Evolutionary conservation across 805 yeast genomes (phyloP), one percentile per base, ranked within the genome.

Genomic region (Blastobotrys parvus): DNA sequence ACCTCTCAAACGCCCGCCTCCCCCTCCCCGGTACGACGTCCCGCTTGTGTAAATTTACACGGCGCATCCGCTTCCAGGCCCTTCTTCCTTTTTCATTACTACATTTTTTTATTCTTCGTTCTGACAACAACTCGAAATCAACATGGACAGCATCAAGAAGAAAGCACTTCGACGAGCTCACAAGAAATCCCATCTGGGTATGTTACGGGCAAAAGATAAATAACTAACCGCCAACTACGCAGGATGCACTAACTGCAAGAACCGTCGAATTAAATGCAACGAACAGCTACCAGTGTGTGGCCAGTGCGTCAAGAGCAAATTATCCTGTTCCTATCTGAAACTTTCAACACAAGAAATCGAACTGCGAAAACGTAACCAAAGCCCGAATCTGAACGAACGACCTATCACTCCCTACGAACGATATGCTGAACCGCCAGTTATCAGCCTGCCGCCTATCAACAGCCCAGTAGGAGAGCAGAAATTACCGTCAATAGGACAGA

Each of bases 221-320:
- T 13, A 25, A 25, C 29, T 25, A 25, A 25, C 29, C 11, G 10
- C 11, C n/a, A n/a, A n/a, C n/a, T n/a, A n/a, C 54, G 57, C 74
- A 41, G 90, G 92, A n/a, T 82, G 92, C 61, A 77, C 75, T 2
- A 77, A 79, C 17, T 78, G 85, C 59, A 78, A 78, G 53, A 65
- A 69, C 39, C 68, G 84, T 33, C 65, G 82, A 32, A 75, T 78
- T 55, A 79, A 78, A 51, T 78, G 85, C 58, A 82, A 79, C 58
- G 85, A 79, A 57, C 62, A 65, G 23, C 63, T 75, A n/a, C 84
- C 83, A 2, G 62, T 65, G 39, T 79, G 86, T 52, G 59, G 61
- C 41, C 77, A 77, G 52, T 79, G 85, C 55, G 51, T 62, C 25
- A 66, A 73, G 49, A 66, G 68, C 42, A 68, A 70, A 42, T 59